phyloP scores from a whole-genome alignment of 2,329 filamentous ascomycete genomes.

The Scedosporium minutisporum region DNA sequence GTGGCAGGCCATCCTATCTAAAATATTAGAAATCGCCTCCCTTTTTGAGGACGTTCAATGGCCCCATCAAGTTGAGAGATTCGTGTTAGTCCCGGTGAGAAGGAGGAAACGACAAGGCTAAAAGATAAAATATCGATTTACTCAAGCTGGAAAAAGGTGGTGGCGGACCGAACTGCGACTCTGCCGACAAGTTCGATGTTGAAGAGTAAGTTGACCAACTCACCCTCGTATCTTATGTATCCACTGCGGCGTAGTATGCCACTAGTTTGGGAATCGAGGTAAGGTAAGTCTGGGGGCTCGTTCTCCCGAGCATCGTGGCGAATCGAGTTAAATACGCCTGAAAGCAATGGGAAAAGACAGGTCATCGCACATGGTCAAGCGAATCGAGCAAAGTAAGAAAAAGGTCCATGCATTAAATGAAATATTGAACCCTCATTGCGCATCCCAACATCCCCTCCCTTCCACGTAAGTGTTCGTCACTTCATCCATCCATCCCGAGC shows the following conservation, averaged over 20 bases:
- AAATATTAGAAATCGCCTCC: too few species aligned
- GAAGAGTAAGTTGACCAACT: background rate
- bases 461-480: background rate
- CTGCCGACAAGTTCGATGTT: background rate
- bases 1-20: too few species aligned
- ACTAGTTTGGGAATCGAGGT: too few species aligned
- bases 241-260: background rate
- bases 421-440: too few species aligned
- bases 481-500: background rate
- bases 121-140: background rate
- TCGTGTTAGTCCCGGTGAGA: background rate
- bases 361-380: too few species aligned
- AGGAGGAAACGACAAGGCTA: background rate
- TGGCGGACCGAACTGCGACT: background rate
- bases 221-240: background rate
- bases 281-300: too few species aligned
- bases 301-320: too few species aligned
- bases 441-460: background rate
- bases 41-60: too few species aligned
- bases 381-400: too few species aligned
- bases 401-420: too few species aligned
- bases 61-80: background rate
- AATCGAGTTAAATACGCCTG: too few species aligned
- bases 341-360: too few species aligned
- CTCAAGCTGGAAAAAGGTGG: background rate